Percentiles rank a stretch among this genome's conserved stretches.
Evolutionary conservation across 2,329 filamentous ascomycete genomes (phyloP).

Genomic region (Sclerotinia borealis): DNA sequence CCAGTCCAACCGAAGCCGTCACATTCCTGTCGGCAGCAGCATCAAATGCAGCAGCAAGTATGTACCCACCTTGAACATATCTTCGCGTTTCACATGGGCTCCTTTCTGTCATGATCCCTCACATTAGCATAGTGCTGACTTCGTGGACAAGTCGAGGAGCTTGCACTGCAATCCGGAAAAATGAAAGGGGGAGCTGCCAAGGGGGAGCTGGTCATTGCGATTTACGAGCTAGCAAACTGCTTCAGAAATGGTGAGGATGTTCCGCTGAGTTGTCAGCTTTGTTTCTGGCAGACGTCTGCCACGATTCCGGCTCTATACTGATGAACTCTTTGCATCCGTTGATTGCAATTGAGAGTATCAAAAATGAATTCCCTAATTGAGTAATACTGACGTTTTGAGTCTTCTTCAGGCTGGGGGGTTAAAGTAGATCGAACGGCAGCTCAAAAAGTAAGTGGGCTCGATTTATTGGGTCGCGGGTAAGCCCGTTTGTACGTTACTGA

Average conservation of each 20-base stretch:
- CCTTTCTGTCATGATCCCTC: background rate
- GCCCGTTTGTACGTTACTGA: conserved; percentile 22
- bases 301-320: background rate
- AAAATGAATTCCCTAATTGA: background rate
- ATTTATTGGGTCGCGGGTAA: conserved; percentile 24
- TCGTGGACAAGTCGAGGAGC: conserved; percentile 55
- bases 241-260: conserved; percentile 68
- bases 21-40: conserved; percentile 83
- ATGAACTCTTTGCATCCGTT: background rate
- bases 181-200: conserved; percentile 93
- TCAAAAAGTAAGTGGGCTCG: conserved; percentile 49
- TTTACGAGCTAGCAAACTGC: conserved; percentile 89
- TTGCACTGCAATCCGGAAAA: conserved; percentile 79
- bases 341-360: background rate
- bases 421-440: conserved; percentile 80
- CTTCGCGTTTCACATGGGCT: background rate
- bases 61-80: background rate
- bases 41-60: conserved; percentile 70
- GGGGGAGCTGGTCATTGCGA: conserved; percentile 91
- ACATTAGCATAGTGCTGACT: conserved; percentile 11
- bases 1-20: conserved; percentile 67
- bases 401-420: conserved; percentile 63
- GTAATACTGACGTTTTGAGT: conserved; percentile 11
- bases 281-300: conserved; percentile 8
- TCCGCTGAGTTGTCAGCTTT: conserved; percentile 7